Evolutionary conservation across 1,284 basidiomycete species (phyloP).

Genomic region (Xerocomus nothofagi): DNA sequence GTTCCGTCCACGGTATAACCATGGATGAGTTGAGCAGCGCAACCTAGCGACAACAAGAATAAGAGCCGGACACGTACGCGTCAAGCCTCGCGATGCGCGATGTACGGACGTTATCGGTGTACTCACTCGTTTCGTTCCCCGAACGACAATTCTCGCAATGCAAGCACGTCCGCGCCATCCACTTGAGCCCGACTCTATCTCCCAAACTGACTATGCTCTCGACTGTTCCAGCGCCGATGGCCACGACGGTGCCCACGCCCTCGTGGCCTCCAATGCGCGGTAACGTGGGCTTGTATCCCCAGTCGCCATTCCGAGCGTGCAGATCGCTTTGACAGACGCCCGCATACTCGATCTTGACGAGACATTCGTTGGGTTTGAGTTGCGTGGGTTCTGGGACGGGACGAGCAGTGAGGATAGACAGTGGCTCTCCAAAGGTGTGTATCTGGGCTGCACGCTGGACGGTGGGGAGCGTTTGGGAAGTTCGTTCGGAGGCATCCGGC

Average conservation of each 20-base stretch:
- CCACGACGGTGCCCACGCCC: slow-evolving; percentile 61
- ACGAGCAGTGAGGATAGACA: slow-evolving; percentile 38
- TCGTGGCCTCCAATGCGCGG: slow-evolving; percentile 75
- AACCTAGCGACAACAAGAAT: slow-evolving; percentile 29
- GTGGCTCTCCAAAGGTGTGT: slow-evolving; percentile 35
- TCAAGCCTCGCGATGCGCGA: not conserved
- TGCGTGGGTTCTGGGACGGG: slow-evolving; percentile 56
- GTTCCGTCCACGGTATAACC: slow-evolving; percentile 63
- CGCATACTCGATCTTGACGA: slow-evolving; percentile 65
- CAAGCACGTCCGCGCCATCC: slow-evolving; percentile 62
- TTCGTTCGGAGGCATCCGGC: no score
- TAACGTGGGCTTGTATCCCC: slow-evolving; percentile 46
- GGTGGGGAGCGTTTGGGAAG: slow-evolving; percentile 39
- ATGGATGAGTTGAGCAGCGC: slow-evolving; percentile 44
- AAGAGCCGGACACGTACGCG: no score
- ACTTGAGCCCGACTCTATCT: slow-evolving; percentile 75
- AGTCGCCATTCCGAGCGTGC: slow-evolving; percentile 59
- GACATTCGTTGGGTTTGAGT: slow-evolving; percentile 65
- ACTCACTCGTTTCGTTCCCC: slow-evolving; percentile 53
- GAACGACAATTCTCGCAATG: slow-evolving; percentile 62
- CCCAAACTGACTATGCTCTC: slow-evolving; percentile 52
- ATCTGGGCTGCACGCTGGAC: slow-evolving; percentile 53
- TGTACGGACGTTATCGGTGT: not conserved
- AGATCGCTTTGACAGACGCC: slow-evolving; percentile 71
- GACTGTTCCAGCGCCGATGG: slow-evolving; percentile 53